phyloP scores from a whole-genome alignment of 305 asterid genomes.

The Rubia tinctorum region DNA sequence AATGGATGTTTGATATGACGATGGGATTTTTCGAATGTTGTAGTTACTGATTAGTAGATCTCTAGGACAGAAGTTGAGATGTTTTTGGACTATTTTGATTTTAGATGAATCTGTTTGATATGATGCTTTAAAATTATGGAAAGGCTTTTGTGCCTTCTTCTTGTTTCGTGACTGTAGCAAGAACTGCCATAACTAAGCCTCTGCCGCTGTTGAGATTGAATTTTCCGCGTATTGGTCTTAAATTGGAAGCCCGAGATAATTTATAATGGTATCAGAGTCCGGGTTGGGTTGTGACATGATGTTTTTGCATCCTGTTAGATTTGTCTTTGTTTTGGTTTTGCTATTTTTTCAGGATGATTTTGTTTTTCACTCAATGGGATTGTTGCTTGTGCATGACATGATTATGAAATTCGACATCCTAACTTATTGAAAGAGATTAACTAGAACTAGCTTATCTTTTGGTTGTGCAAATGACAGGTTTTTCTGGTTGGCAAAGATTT shows the following conservation, averaged over 20 bases:
- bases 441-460: background rate
- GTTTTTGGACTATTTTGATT: background rate
- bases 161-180: background rate
- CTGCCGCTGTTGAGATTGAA: too few relatives aligned
- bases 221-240: background rate
- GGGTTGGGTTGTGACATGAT: background rate
- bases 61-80: background rate
- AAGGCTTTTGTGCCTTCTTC: background rate
- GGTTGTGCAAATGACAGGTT: constrained; percentile 32
- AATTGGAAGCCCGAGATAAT: background rate
- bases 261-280: background rate
- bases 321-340: background rate
- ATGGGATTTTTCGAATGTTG: background rate
- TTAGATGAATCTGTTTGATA: background rate
- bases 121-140: background rate
- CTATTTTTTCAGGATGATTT: background rate
- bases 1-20: background rate
- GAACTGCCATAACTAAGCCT: background rate
- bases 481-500: constrained; percentile 59
- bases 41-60: background rate
- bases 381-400: background rate
- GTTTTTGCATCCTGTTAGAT: background rate
- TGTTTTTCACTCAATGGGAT: background rate
- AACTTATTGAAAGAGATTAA: background rate
- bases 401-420: too few relatives aligned